A percentile compares a stretch with the other conserved stretches of the same genome.
Conservation (phyloP, 1,284 basidiomycete species). For the Ceratobasidium sp. region DNA sequence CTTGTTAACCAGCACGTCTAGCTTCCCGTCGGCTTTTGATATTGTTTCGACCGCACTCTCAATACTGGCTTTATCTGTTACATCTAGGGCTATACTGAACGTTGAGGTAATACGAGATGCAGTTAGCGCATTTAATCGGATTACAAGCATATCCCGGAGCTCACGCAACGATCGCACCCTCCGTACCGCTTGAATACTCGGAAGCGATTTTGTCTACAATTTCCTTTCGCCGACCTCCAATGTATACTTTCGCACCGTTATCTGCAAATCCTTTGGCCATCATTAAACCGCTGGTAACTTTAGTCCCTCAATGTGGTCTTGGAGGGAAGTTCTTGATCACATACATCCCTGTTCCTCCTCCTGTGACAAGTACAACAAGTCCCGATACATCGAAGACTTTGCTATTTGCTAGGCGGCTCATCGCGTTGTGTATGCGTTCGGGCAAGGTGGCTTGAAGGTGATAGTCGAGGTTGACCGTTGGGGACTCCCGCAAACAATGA, state of each 20-base stretch:
- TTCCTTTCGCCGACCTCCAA: conserved; percentile 74
- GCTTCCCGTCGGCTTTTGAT: conserved; percentile 70
- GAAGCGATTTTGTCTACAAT: conserved; percentile 69
- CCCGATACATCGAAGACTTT: conserved; percentile 70
- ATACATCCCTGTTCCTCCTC: conserved; percentile 70
- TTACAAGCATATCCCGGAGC: neutral
- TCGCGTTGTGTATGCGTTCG: neutral
- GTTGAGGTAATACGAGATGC: conserved; percentile 2
- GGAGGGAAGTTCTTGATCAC: too few relatives aligned
- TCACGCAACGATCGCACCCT: conserved; percentile 35
- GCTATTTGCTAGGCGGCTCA: conserved; percentile 19
- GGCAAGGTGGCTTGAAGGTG: conserved; percentile 1
- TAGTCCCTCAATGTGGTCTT: too few relatives aligned
- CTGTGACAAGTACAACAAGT: conserved; percentile 79
- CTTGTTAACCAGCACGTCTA: conserved; percentile 87
- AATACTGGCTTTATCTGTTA: conserved; percentile 77
- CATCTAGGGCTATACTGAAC: conserved; percentile 74
- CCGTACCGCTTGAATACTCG: conserved; percentile 49
- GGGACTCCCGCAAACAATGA: neutral
- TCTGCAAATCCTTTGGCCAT: conserved; percentile 79
- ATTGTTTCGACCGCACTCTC: conserved; percentile 66
- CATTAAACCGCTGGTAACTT: conserved; percentile 66
- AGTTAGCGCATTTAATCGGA: neutral
- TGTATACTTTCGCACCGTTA: conserved; percentile 86
- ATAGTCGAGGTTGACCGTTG: neutral